A percentile compares a stretch with the other conserved stretches of the same genome.
Conservation (phyloP, 805 yeast genomes). For the Spathaspora boniae region DNA sequence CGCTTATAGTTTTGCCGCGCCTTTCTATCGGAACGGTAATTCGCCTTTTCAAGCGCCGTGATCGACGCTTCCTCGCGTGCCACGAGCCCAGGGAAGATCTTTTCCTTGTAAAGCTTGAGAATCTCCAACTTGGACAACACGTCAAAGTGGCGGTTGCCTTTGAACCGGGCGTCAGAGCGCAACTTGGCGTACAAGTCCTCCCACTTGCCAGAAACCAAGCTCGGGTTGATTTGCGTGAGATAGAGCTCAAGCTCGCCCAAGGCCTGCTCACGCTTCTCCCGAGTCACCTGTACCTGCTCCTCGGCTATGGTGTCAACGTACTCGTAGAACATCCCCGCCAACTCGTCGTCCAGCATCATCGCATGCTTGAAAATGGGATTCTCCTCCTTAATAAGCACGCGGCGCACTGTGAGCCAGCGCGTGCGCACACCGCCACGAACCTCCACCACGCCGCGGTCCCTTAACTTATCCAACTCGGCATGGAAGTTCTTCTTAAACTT, state of each 20-base stretch:
- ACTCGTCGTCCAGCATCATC: slow-evolving; percentile 54
- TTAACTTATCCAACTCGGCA: slow-evolving; percentile 39
- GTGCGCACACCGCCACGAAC: too few relatives aligned
- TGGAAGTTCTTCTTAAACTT: slow-evolving; percentile 54
- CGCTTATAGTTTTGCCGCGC: slow-evolving; percentile 59
- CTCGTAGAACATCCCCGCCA: slow-evolving; percentile 51
- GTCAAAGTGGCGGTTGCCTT: slow-evolving; percentile 55
- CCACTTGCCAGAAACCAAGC: slow-evolving; percentile 34
- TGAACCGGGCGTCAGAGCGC: slow-evolving; percentile 47
- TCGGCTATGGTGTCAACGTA: slow-evolving; percentile 41
- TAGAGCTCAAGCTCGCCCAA: slow-evolving; percentile 50
- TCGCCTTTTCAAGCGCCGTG: slow-evolving; percentile 26
- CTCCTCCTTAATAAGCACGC: slow-evolving; percentile 50
- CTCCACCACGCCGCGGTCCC: slow-evolving; percentile 34
- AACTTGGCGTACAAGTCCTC: slow-evolving; percentile 31
- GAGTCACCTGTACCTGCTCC: slow-evolving; percentile 21
- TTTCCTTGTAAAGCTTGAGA: slow-evolving; percentile 45
- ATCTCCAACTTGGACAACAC: slow-evolving; percentile 58
- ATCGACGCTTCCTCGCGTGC: slow-evolving; percentile 19
- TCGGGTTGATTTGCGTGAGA: slow-evolving; percentile 36
- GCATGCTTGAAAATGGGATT: slow-evolving; percentile 63
- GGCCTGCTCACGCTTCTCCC: slow-evolving; percentile 43
- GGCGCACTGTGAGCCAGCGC: slow-evolving; percentile 59
- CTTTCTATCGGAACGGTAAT: slow-evolving; percentile 57
- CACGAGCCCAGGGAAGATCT: slow-evolving; percentile 28